Conservation (phyloP, 179 eudicot species). For the Carnegiea gigantea region DNA sequence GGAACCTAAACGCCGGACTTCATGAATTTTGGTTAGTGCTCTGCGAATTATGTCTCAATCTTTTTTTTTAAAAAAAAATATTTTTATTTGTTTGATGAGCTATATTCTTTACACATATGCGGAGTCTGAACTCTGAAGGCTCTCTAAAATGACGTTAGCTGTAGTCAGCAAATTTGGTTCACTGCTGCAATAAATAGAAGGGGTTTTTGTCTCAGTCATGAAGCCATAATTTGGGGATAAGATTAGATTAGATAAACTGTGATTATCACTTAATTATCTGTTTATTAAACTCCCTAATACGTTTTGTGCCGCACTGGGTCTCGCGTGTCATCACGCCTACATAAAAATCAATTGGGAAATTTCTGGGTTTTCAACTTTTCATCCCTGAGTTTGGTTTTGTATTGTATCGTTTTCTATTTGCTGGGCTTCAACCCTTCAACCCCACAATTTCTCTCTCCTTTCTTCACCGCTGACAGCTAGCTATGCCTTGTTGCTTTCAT, state of each 20-base stretch:
- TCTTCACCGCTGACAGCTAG: background rate
- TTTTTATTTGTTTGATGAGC: background rate
- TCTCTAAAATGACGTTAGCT: conserved; percentile 6
- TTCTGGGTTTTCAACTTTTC: conserved; percentile 12
- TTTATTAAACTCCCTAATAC: background rate
- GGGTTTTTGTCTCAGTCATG: background rate
- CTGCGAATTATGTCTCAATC: too few species aligned
- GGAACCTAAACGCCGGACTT: too few species aligned
- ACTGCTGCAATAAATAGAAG: background rate
- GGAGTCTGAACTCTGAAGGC: background rate
- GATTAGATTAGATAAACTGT: background rate
- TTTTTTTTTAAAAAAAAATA: too few species aligned
- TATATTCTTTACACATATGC: background rate
- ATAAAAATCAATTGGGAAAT: conserved; percentile 19
- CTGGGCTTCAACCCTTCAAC: background rate
- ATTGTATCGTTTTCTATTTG: background rate
- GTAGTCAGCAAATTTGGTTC: conserved; percentile 21
- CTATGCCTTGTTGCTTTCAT: background rate
- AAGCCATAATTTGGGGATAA: background rate
- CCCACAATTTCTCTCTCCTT: conserved; percentile 13
- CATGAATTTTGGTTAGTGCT: too few species aligned
- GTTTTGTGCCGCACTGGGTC: conserved; percentile 14
- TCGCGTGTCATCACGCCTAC: background rate
- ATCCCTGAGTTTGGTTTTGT: conserved; percentile 8
- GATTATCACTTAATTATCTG: conserved; percentile 6